These are phyloP conservation scores for Jamesozyma rosinii DNA, from an alignment of 805 yeast genomes.

Conservation along the genomic window DNA sequence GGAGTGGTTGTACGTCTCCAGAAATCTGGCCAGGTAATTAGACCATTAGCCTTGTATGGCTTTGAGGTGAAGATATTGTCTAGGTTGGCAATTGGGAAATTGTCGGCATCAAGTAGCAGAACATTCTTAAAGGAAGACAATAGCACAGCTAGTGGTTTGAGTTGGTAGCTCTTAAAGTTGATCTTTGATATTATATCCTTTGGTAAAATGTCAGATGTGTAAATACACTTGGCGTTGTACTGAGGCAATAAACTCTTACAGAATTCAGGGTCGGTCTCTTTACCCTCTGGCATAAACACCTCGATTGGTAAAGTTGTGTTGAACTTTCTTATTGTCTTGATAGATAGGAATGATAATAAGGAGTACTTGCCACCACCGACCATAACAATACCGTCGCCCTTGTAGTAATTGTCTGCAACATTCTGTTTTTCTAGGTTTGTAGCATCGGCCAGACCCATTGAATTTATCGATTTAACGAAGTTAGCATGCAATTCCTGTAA, in stretches of 20 bases:
- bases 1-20: conserved; percentile 84
- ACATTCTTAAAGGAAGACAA: conserved; percentile 67
- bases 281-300: conserved; percentile 65
- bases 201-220: conserved; percentile 43
- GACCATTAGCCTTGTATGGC: conserved; percentile 44
- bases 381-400: conserved; percentile 50
- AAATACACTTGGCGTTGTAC: conserved; percentile 55
- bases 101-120: conserved; percentile 66
- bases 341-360: conserved; percentile 48
- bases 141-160: conserved; percentile 59
- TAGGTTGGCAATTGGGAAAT: conserved; percentile 59
- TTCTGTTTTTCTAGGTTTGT: background rate
- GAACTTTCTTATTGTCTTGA: conserved; percentile 46
- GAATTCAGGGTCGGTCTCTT: conserved; percentile 58
- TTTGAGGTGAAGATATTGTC: conserved; percentile 49
- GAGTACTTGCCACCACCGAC: conserved; percentile 72
- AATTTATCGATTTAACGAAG: conserved; percentile 10
- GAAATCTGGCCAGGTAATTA: conserved; percentile 75
- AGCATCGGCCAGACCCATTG: conserved; percentile 12
- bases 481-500: conserved; percentile 15
- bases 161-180: conserved; percentile 48
- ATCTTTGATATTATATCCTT: conserved; percentile 32
- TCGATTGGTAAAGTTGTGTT: conserved; percentile 73
- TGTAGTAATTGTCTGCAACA: conserved; percentile 27
- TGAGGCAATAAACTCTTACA: conserved; percentile 58